Evolutionary conservation across 208 protist genomes (phyloP), one percentile per base, ranked within the genome.

Genomic region (Tritrichomonas musculus): DNA sequence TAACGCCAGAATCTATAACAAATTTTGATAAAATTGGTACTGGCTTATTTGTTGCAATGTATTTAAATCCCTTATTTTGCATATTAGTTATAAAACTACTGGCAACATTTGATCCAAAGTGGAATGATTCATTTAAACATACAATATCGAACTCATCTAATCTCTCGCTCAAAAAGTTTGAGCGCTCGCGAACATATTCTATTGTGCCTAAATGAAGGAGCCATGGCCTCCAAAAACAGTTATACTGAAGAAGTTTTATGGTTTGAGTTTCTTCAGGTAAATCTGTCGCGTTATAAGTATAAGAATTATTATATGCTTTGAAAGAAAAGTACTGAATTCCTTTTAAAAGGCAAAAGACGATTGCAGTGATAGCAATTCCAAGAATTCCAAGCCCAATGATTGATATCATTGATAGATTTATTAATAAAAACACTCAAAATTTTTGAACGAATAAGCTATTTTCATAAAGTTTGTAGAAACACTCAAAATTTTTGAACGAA

Each of bases 121-220:
- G 77, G 30, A 88, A 88, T 39, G 41, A 25, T 88, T 88, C 77
- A 39, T 88, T 30, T 39, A 88, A 60, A 57, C 77, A 88, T 47
- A 88, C 77, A 88, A 88, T 27, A 57, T 88, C 77, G 27, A 57
- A 88, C 33, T 88, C 77, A 14, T 33, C 20, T 11, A 88, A 33
- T 57, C 30, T 88, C 57, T 88, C 47, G 9, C n/a, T 4, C 20
- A 88, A 30, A 2, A 88, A 39, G 3, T 57, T 5, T 30, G 77
- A 53, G n/a, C 77, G 53, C 17, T 50, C 22, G 0, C 41, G 8
- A 13, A 88, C 41, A 39, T 88, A 57, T 50, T 88, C 77, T 9
- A 44, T 47, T 88, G 20, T 88, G 13, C 41, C 41, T 1, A 88
- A 5, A 39, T 88, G 77, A 27, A 88, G 44, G 20, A 88, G 47